Evolutionary conservation across 108 stramenopile genomes (phyloP), one percentile per base, ranked within the genome.

Genomic region (Aureococcus anophagefferens): DNA sequence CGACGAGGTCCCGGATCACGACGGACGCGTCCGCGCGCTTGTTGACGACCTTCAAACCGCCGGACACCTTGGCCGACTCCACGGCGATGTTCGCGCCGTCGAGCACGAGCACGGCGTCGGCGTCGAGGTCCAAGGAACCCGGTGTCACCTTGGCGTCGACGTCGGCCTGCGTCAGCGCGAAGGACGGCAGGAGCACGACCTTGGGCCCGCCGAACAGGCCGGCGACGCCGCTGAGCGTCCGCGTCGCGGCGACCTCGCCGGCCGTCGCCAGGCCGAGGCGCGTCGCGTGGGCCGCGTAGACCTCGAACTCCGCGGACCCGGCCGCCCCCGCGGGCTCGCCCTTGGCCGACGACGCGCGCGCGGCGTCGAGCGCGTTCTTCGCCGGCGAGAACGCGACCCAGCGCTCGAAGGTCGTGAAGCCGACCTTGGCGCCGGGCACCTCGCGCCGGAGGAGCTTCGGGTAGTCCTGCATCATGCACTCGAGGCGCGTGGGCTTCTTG

Each of bases 381-480:
- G 96, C 96, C 3, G 96, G 96, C 40, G 91, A 92, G 73, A 96
- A 96, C 14, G 93, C 90, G 45, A 95, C 88, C 93, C 93, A 95
- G 64, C 94, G 85, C 77, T 95, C 80, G 46, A 83, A 72, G 0
- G 68, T 76, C 13, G 75, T 78, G 80, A 83, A 83, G 35, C 80
- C 80, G 31, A 81, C 70, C 33, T 69, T 17, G 15, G 32, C 40
- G 25, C n/a, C 30, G 30, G 46, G 62, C 30, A 76, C 33, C 78
- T 94, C 93, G 72, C 94, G 90, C 73, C 92, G 86, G 66, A 85
- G 63, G 11, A 85, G 70, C 73, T 82, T 76, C 31, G 84, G 84
- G 40, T 79, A 85, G 67, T 85, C 80, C 77, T 85, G 84, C 84
- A 85, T 85, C 84, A 85, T 85, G 75, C 84, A 84, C 69, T 85